Percentiles rank a stretch among this genome's conserved stretches.
phyloP scores from a whole-genome alignment of 495 filamentous ascomycete species.

The Cercophora newfieldiana region DNA sequence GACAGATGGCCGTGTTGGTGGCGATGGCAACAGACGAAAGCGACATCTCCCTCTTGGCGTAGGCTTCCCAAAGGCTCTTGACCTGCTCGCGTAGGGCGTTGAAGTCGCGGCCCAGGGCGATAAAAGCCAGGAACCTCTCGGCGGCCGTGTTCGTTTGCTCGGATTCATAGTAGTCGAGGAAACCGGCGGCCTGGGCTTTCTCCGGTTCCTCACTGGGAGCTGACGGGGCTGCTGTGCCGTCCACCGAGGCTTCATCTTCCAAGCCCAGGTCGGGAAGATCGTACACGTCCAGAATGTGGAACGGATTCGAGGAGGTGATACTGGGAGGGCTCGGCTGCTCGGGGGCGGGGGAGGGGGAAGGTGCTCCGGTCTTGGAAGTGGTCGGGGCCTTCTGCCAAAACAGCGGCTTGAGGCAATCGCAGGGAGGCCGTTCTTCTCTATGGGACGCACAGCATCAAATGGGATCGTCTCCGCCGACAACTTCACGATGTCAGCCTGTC shows the following conservation, averaged over 20 bases:
- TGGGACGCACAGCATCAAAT: too few relatives aligned
- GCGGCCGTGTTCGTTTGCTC: not conserved
- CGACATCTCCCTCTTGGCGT: conserved; percentile 3
- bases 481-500: too few relatives aligned
- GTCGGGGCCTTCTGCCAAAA: not conserved
- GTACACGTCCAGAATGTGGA: conserved; percentile 4
- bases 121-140: conserved; percentile 6
- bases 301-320: not conserved
- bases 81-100: conserved; percentile 5
- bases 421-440: too few relatives aligned
- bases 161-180: conserved; percentile 3
- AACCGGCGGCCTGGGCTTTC: not conserved
- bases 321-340: not conserved
- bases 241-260: not conserved
- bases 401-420: conserved; percentile 26
- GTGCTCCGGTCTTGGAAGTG: not conserved
- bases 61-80: conserved; percentile 7
- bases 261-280: conserved; percentile 5
- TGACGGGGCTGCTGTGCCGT: not conserved
- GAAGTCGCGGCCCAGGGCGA: conserved; percentile 7
- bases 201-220: not conserved
- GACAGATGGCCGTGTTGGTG: conserved; percentile 12
- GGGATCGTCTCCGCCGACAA: too few relatives aligned
- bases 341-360: too few relatives aligned
- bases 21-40: conserved; percentile 12